Evolutionary conservation across 2,329 filamentous ascomycete genomes (phyloP), one percentile per base, ranked within the genome.

Genomic region (Ciborinia camelliae): DNA sequence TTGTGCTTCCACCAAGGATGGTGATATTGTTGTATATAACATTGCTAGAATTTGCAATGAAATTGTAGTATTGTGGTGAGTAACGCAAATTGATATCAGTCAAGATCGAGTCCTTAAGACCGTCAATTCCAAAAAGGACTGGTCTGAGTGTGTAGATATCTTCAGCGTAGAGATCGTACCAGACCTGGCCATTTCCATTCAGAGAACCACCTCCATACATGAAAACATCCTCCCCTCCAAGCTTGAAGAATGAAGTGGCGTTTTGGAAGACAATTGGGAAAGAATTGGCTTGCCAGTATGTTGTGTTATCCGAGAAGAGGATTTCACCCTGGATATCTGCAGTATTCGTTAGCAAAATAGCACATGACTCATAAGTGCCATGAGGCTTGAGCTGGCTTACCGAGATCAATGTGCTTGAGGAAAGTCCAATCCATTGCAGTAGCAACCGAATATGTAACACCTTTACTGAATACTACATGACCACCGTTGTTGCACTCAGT

Each of bases 241-340:
- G 80, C 72, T 86, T 82, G 80, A 87, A 90, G 78, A 90, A 89
- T 1, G 84, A 84, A 0, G 84, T 86, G 6, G 83, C 82, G 67
- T 89, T 89, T 70, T 90, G 88, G 76, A 85, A 91, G 7, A 77
- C 78, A 32, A 87, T 86, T 63, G 82, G 81, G 79, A 90, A 90
- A 50, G 81, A 80, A 71, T 89, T 81, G 10, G 79, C 80, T 68
- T 87, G 81, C 88, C 88, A 90, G 75, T 90, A 90, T 68, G 85
- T 81, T 1, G 86, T 87, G 72, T 91, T 85, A 59, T 87, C 82
- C 63, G 82, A 84, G 76, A 90, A 90, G 64, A 82, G 78, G 26
- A 90, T 80, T 28, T 81, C 81, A 28, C 85, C 86, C 71, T 82
- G 81, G 66, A 86, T 82, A 67, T 85, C 83, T 84, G 65, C 28